Percentiles rank a stretch among this genome's conserved stretches.
Conservation (phyloP, 176 grass and related monocot species). For the Cymbopogon citratus region DNA sequence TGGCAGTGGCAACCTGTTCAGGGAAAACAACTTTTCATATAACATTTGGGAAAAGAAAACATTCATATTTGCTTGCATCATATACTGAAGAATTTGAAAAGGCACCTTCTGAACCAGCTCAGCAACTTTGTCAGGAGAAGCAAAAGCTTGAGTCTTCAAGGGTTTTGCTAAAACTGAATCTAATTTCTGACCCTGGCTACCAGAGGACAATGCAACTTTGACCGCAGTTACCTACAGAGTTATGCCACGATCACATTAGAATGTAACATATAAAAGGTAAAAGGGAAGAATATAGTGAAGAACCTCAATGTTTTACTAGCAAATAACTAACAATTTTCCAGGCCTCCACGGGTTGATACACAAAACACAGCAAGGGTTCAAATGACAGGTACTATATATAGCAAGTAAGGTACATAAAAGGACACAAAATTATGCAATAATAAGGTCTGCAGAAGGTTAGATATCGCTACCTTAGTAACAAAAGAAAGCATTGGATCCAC, state of each 20-base stretch:
- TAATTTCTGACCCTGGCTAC: constrained; percentile 73
- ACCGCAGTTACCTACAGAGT: constrained; percentile 76
- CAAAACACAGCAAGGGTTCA: background rate
- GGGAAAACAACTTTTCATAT: background rate
- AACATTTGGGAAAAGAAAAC: constrained; percentile 1
- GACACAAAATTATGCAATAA: background rate
- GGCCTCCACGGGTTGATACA: background rate
- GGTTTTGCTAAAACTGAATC: constrained; percentile 93
- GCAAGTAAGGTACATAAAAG: background rate
- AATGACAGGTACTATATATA: background rate
- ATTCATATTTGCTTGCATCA: background rate
- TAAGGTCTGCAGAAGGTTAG: background rate
- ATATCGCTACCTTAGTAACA: constrained; percentile 78
- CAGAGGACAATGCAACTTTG: constrained; percentile 81
- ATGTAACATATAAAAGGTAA: background rate
- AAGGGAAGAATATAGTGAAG: background rate
- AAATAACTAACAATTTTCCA: background rate
- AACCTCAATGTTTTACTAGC: background rate
- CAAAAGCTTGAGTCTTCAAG: constrained; percentile 92
- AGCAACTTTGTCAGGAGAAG: constrained; percentile 89
- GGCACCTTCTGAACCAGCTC: constrained; percentile 91
- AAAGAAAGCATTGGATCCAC: constrained; percentile 98
- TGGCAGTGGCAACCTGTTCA: constrained; percentile 56
- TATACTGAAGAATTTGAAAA: background rate
- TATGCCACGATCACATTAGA: constrained; percentile 14